A percentile compares a stretch with the other conserved stretches of the same genome.
phyloP scores from a whole-genome alignment of 2,329 filamentous ascomycete species.

The Pseudogymnoascus sp. region DNA sequence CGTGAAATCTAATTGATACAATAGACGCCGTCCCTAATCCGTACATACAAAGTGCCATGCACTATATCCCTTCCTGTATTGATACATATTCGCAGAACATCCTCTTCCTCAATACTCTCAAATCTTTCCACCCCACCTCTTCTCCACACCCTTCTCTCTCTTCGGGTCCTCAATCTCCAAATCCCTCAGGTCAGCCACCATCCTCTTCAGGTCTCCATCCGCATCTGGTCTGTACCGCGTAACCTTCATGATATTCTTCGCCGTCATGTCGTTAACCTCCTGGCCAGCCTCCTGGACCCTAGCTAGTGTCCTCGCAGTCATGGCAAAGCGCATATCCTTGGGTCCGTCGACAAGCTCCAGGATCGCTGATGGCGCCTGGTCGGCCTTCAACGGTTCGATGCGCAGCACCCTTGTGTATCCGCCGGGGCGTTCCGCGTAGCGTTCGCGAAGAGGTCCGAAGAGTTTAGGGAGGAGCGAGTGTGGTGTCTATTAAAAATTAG shows the following conservation, averaged over 20 bases:
- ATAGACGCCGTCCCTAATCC: constrained; percentile 6
- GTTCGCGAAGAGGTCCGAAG: constrained; percentile 71
- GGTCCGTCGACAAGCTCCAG: constrained; percentile 93
- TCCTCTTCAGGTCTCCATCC: constrained; percentile 57
- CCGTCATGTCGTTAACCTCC: constrained; percentile 61
- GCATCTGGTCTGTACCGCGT: constrained; percentile 65
- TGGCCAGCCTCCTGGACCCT: constrained; percentile 50
- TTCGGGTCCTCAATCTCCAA: constrained; percentile 29
- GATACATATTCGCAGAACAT: constrained; percentile 1
- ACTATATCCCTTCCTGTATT: not conserved
- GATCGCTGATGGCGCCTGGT: constrained; percentile 84
- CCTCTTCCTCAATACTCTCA: not conserved
- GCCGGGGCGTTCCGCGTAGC: constrained; percentile 72
- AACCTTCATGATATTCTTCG: constrained; percentile 74
- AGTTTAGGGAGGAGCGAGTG: constrained; percentile 72
- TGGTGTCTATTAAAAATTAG: constrained; percentile 47
- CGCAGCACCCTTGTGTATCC: constrained; percentile 93
- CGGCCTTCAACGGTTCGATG: constrained; percentile 77
- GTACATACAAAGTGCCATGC: constrained; percentile 3
- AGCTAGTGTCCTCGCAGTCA: constrained; percentile 81
- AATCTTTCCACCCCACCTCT: constrained; percentile 26
- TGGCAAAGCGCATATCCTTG: constrained; percentile 86
- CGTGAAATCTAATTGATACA: not conserved
- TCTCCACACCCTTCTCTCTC: constrained; percentile 28
- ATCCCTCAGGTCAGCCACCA: constrained; percentile 42